Percentiles rank a stretch among this genome's conserved stretches.
These are phyloP conservation scores for Phytophthora sansomeana DNA, from an alignment of 352 stramenopile species.

Conservation along the genomic window DNA sequence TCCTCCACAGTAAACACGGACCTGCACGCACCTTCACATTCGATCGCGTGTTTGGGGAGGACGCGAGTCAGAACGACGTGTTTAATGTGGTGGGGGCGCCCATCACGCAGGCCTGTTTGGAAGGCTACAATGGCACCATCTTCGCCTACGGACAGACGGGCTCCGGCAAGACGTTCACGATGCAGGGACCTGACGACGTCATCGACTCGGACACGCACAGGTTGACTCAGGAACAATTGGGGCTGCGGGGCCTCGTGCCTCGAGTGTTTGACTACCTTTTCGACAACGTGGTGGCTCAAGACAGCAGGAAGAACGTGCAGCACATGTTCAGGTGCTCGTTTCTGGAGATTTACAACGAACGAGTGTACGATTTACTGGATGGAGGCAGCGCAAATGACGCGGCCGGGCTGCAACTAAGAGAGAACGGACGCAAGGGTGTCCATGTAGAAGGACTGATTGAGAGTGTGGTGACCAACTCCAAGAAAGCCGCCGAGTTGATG, in stretches of 20 bases:
- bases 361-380: conserved; percentile 93
- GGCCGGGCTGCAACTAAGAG: conserved; percentile 67
- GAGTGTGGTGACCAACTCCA: conserved; percentile 70
- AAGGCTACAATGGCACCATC: conserved; percentile 90
- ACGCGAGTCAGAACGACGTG: conserved; percentile 91
- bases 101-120: conserved; percentile 78
- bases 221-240: conserved; percentile 43
- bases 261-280: conserved; percentile 90
- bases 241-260: conserved; percentile 73
- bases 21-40: conserved; percentile 87
- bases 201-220: conserved; percentile 50
- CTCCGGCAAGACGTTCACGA: conserved; percentile 88
- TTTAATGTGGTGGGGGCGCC: conserved; percentile 90
- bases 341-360: conserved; percentile 97
- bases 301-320: conserved; percentile 44
- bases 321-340: conserved; percentile 89
- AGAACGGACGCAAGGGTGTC: conserved; percentile 79
- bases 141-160: conserved; percentile 89
- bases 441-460: conserved; percentile 83
- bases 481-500: conserved; percentile 81
- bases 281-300: conserved; percentile 44
- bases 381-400: conserved; percentile 60
- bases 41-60: conserved; percentile 91
- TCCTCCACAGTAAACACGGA: conserved; percentile 63
- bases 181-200: conserved; percentile 82